Evolutionary conservation across 768 basidiomycete species (phyloP), one percentile per base, ranked within the genome.

Genomic region (Tulasnella sp.): DNA sequence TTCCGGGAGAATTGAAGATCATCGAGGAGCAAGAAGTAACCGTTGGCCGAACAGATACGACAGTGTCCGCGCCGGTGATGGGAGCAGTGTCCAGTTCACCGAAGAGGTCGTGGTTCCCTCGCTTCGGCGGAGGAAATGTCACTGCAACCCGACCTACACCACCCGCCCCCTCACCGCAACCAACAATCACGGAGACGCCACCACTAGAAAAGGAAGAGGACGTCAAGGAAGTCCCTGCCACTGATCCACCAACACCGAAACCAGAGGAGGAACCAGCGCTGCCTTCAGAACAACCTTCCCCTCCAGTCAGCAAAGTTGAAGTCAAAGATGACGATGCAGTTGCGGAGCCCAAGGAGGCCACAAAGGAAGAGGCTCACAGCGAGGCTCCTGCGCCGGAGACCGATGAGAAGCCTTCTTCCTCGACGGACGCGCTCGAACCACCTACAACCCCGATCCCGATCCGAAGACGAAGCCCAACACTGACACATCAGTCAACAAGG

Each of bases 401-500:
- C 38, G 73, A 74, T 44, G 39, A 74, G 44, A 44, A 74, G 73
- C 38, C 44, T 12, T 40, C 38, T 39, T 44, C 73, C 73, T 34
- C 73, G 24, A 40, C 73, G 19, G 38, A 39, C 36, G n/a, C 24
- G 9, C 39, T 74, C 73, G 73, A 21, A 74, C 39, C n/a, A 19
- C 73, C 44, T 1, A n/a, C 27, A 39, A 39, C 44, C 36, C 46
- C 46, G 14, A 48, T 48, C 46, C 46, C 46, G 19, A 48, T 48
- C 46, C 46, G 75, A 38, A 31, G 14, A 48, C 27, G 44, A 48
- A 36, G 27, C 27, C 42, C 74, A 24, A 76, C 44, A n/a, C 76
- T 52, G 6, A 77, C 76, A 19, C 76, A 77, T n/a, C 76, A 77
- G 14, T 52, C 76, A 24, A 8, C 52, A 27, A 44, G 40, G 36